Evolutionary conservation across 208 protist genomes (phyloP).

Genomic region (Trypanosoma cruzi): DNA sequence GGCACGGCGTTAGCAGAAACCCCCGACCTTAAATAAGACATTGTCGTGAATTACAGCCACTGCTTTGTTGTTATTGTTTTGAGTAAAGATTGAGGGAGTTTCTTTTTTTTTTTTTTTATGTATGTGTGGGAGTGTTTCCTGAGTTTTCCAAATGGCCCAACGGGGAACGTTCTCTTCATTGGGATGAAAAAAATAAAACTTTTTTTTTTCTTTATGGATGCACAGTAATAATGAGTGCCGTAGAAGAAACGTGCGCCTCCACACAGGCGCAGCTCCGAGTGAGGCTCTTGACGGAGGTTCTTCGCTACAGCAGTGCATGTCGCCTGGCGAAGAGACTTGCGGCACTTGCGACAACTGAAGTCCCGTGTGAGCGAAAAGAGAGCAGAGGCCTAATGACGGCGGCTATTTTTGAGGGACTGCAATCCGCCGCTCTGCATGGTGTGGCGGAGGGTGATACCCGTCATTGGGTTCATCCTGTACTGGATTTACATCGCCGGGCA

Average conservation of each 20-base stretch:
- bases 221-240: not conserved
- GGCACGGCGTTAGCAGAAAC: too few species aligned
- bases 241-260: slow-evolving; percentile 1
- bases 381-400: slow-evolving; percentile 34
- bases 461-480: slow-evolving; percentile 34
- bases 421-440: slow-evolving; percentile 12
- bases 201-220: slow-evolving; percentile 3
- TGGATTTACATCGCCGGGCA: slow-evolving; percentile 36
- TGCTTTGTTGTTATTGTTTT: too few species aligned
- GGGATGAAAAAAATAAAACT: not conserved
- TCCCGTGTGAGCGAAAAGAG: slow-evolving; percentile 5
- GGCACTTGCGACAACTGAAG: not conserved
- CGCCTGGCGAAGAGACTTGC: not conserved
- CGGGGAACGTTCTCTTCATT: not conserved
- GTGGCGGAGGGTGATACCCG: not conserved
- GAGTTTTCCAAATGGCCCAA: too few species aligned
- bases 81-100: too few species aligned
- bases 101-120: too few species aligned
- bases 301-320: slow-evolving; percentile 17
- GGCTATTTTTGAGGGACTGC: slow-evolving; percentile 43
- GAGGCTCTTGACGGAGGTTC: slow-evolving; percentile 15
- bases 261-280: not conserved
- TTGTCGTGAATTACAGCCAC: too few species aligned
- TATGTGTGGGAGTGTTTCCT: too few species aligned
- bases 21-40: too few species aligned